Evolutionary conservation across 2,329 filamentous ascomycete species (phyloP), one percentile per base, ranked within the genome.

Genomic region (Hypoxylon sp.): DNA sequence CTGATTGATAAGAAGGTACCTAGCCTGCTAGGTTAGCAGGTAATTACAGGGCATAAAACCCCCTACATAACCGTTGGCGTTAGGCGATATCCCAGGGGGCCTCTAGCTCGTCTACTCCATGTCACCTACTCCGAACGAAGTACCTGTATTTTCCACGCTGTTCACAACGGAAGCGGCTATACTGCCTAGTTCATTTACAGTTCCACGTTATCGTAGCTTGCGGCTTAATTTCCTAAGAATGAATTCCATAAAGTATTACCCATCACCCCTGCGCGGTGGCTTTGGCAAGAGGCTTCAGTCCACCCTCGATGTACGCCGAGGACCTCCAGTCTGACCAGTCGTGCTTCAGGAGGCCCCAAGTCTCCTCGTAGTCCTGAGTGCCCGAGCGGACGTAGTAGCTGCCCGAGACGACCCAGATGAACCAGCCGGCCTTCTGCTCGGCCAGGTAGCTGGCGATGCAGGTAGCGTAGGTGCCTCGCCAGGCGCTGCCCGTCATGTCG

Each of bases 301-400:
- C 75, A 11, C 76, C 74, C 24, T 80, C 70, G 24, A 85, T 73
- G 67, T 82, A 84, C 3, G 70, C 73, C 28, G 75, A 73, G 54
- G 76, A 79, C 44, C 84, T 77, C 84, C 84, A 86, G 3, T 68
- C 76, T 2, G 79, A 81, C 85, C 84, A 88, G 61, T 86, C 81
- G 46, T 84, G 82, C 37, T 78, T 84, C 59, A 85, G 72, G 58
- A 86, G 71, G 1, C 85, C 86, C 85, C 85, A 89, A 0, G 76
- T 74, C 75, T 89, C 86, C 26, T 88, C 85, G 51, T 74, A 82
- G 69, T 88, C 85, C 71, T 86, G 84, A 0, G 58, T 78, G 0
- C 85, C 85, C 5, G 75, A 71, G 1, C 85, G 76, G 57, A 84
- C 80, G 67, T 88, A 88, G 70, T 89, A 89, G 69, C 84, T 86